These are phyloP conservation scores for Elongisporangium anandrum DNA, from an alignment of 352 stramenopile species.

Conservation along the genomic window DNA sequence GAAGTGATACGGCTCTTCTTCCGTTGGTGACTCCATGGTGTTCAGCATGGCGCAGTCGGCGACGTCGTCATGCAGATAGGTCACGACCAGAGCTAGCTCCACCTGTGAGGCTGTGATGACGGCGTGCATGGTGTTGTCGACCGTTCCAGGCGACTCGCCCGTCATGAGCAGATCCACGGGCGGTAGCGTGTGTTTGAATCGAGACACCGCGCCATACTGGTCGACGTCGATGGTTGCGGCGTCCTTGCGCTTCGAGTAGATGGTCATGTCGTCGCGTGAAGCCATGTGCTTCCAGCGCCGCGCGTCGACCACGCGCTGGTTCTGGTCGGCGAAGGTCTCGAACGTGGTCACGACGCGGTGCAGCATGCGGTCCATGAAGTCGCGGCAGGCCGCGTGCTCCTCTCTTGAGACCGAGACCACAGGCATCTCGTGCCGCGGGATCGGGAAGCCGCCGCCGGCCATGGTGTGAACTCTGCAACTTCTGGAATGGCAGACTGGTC, in stretches of 20 bases:
- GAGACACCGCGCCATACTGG: constrained; percentile 10
- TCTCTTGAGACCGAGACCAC: constrained; percentile 19
- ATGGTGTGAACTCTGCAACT: too few relatives aligned
- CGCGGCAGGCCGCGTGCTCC: constrained; percentile 25
- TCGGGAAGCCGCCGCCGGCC: constrained; percentile 31
- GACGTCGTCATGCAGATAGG: constrained; percentile 50
- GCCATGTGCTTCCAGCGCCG: constrained; percentile 32
- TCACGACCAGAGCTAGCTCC: constrained; percentile 43
- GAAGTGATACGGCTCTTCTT: constrained; percentile 39
- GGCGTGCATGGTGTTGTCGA: constrained; percentile 47
- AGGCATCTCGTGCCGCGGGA: constrained; percentile 32
- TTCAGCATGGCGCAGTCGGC: constrained; percentile 46
- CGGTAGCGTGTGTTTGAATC: constrained; percentile 13
- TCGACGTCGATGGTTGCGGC: constrained; percentile 15
- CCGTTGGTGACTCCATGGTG: constrained; percentile 40
- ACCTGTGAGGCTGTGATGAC: constrained; percentile 39
- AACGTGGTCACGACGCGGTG: constrained; percentile 35
- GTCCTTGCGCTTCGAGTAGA: constrained; percentile 38
- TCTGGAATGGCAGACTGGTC: too few relatives aligned
- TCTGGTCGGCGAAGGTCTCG: constrained; percentile 23
- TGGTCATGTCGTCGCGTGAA: constrained; percentile 31
- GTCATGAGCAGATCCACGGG: constrained; percentile 32
- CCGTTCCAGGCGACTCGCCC: constrained; percentile 32
- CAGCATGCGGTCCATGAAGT: constrained; percentile 30
- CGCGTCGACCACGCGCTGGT: constrained; percentile 24